Evolutionary conservation across 2,329 filamentous ascomycete genomes (phyloP), one percentile per base, ranked within the genome.

Genomic region (Colletotrichum sp.): DNA sequence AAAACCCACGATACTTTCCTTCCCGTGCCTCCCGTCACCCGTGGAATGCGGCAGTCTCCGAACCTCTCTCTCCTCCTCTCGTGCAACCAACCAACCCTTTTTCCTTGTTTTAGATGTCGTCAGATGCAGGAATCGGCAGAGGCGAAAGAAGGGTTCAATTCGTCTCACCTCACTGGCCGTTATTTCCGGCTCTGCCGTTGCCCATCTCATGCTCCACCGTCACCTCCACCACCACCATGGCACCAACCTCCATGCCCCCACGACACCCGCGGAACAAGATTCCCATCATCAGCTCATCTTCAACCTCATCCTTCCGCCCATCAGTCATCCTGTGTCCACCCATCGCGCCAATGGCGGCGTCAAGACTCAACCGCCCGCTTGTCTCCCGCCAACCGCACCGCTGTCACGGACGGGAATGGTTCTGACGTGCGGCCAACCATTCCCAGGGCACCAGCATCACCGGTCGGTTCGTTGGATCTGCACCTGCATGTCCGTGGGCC

Each of bases 351-450:
- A 57, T 26, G 38, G 38, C 38, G 18, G 38, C 38, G 38, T 48
- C 38, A 48, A 48, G 38, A 48, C 18, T n/a, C 34, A 34, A 10
- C 38, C n/a, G n/a, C 63, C 63, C 57, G 5, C 38, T n/a, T 34
- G 9, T 16, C 52, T 34, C 71, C 65, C 24, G 36, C 55, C 52
- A n/a, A 43, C 38, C 38, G 38, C 67, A 71, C 34, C 60, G 67
- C 48, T 60, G 60, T 71, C 60, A 71, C 48, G 34, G 67, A 66
- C 67, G 60, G 72, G 72, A 74, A 30, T 61, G 34, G 18, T 32
- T 61, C 1, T 61, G 60, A 71, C 61, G 38, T 74, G 72, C 72
- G 66, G 72, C 71, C 71, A 36, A 73, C 55, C 65, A 30, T n/a
- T 30, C 15, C 38, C 18, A 48, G 38, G 38, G 38, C 58, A 38